Evolutionary conservation across 768 basidiomycete species (phyloP), one percentile per base, ranked within the genome.

Genomic region (Rossbeevera mucosa): DNA sequence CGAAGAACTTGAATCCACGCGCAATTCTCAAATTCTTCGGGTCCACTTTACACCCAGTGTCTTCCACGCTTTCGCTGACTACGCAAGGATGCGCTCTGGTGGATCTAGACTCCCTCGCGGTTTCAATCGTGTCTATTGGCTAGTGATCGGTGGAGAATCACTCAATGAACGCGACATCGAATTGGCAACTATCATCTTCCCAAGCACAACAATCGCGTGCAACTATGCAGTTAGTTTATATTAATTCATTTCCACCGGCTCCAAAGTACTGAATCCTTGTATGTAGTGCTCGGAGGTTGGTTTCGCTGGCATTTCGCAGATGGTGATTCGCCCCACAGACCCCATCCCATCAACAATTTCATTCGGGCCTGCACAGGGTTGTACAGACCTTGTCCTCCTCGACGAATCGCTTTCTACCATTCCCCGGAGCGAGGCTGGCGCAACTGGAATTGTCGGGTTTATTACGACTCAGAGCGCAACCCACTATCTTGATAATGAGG

Each of bases 1-100:
- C 4, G 51, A 57, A 33, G 56, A 53, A 8, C 56, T 57, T 4
- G 56, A 44, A 28, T 57, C 56, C 12, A 31, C 56, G 44, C 25
- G 56, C 22, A 58, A 14, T 28, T 53, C 56, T 31, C 56, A 58
- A 42, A 31, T 48, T 46, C 56, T 57, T 28, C 56, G 56, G 26
- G 56, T 53, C 1, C 41, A 58, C 30, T 52, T 57, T 21, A 57
- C 56, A 20, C 56, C 56, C 16, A 57, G 56, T n/a, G 46, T 57
- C 4, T 57, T 57, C 36, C 56, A 57, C 44, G 56, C 50, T 7
- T 57, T 57, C 25, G 56, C 56, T 20, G 56, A 57, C 50, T 53
- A 52, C 40, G 50, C 56, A 3, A 45, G 47, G n/a, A 18, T 48
- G 36, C 56, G 50, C 18, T 25, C 56, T 24, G 41, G 56, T 38